These are phyloP conservation scores for Fomes fomentarius DNA, from an alignment of 1,284 basidiomycete species.

Conservation along the genomic window DNA sequence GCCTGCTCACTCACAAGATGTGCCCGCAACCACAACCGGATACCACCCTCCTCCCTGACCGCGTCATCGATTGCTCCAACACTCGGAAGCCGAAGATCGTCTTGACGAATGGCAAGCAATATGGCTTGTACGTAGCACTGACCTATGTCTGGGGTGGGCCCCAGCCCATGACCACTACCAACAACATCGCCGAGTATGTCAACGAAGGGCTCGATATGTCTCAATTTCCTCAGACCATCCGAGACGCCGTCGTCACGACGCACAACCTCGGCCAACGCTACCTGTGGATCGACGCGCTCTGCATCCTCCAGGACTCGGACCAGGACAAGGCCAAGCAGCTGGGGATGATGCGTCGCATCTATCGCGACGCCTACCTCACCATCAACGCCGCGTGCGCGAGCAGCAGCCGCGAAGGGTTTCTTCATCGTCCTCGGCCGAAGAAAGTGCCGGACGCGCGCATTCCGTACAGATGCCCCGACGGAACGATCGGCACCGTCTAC, in stretches of 20 bases:
- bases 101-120: no score
- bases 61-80: no score
- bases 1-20: no score
- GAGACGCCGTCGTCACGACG: neutral
- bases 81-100: no score
- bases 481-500: neutral
- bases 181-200: no score
- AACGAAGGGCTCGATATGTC: no score
- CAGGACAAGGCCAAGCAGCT: constrained; percentile 1
- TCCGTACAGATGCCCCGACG: neutral
- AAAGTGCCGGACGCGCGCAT: neutral
- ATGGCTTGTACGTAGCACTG: no score
- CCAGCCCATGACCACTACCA: no score
- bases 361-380: constrained; percentile 3
- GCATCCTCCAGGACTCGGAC: constrained; percentile 5
- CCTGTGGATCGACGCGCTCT: constrained; percentile 4
- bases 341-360: neutral
- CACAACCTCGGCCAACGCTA: neutral
- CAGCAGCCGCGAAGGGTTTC: constrained; percentile 1
- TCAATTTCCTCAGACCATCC: constrained; percentile 1
- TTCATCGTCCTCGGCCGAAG: neutral
- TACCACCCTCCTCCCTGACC: no score
- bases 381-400: constrained; percentile 2
- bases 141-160: no score
- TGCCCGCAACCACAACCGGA: no score